Conservation (phyloP, 768 basidiomycete genomes). For the Scleroderma bovista region DNA sequence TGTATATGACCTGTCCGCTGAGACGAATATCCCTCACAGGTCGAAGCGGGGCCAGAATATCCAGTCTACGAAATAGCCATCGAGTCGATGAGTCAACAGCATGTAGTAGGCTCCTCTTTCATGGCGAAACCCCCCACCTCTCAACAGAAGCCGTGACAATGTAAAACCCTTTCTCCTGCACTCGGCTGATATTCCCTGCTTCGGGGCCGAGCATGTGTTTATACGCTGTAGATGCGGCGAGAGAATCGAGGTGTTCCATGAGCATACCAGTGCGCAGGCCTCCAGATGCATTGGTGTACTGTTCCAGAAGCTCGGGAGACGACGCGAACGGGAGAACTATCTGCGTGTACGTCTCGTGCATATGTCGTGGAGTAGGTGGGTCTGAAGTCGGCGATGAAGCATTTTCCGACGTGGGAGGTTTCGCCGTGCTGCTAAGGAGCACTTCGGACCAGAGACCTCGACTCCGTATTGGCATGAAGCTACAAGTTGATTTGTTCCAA, state of each 20-base stretch:
- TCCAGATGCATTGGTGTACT: slow-evolving; percentile 66
- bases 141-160: slow-evolving; percentile 84
- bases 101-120: neutral
- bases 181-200: slow-evolving; percentile 46
- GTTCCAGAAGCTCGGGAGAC: slow-evolving; percentile 52
- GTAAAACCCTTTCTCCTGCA: slow-evolving; percentile 67
- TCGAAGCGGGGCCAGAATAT: slow-evolving; percentile 57
- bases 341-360: slow-evolving; percentile 72
- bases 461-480: slow-evolving; percentile 52
- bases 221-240: slow-evolving; percentile 82
- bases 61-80: slow-evolving; percentile 38
- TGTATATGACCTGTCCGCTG: slow-evolving; percentile 80
- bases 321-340: too few relatives aligned
- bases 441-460: slow-evolving; percentile 55
- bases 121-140: slow-evolving; percentile 37
- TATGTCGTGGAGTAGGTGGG: slow-evolving; percentile 42
- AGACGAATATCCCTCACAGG: slow-evolving; percentile 64
- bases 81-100: too few relatives aligned
- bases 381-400: slow-evolving; percentile 10
- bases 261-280: slow-evolving; percentile 68
- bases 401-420: slow-evolving; percentile 14
- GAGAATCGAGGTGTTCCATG: slow-evolving; percentile 77
- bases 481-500: slow-evolving; percentile 18
- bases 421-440: slow-evolving; percentile 35
- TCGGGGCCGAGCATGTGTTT: slow-evolving; percentile 72